phyloP scores from a whole-genome alignment of 2,329 filamentous ascomycete species.

The Fusarium neocosmosporiellum region DNA sequence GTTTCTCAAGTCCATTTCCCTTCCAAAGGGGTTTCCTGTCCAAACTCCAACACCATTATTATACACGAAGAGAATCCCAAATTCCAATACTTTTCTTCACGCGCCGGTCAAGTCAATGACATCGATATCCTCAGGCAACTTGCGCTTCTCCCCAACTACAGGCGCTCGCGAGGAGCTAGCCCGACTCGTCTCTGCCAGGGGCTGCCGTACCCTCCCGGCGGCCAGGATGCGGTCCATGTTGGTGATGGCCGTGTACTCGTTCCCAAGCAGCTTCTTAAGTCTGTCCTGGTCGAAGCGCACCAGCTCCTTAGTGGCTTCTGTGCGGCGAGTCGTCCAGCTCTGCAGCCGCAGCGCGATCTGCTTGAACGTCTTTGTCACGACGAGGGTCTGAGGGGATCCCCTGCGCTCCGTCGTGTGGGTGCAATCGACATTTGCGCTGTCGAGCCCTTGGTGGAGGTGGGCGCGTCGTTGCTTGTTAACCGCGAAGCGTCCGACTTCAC shows the following conservation, averaged over 20 bases:
- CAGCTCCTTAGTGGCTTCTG: neutral
- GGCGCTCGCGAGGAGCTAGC: neutral
- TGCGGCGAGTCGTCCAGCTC: neutral
- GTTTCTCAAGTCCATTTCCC: neutral
- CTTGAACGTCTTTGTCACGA: slow-evolving; percentile 41
- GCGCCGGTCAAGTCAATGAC: slow-evolving; percentile 23
- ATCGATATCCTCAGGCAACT: neutral
- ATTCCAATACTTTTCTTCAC: neutral
- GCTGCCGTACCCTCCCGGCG: neutral
- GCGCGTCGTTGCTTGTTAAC: slow-evolving; percentile 26
- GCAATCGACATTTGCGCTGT: slow-evolving; percentile 28
- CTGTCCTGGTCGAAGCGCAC: neutral
- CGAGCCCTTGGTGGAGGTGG: slow-evolving; percentile 38
- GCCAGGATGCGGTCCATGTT: neutral
- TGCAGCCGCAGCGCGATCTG: neutral
- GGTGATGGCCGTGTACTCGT: slow-evolving; percentile 1
- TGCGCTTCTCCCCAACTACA: slow-evolving; percentile 12
- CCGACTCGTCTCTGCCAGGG: neutral
- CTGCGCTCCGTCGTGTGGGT: slow-evolving; percentile 27
- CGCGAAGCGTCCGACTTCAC: slow-evolving; percentile 14
- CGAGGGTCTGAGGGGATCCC: slow-evolving; percentile 22
- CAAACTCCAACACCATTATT: neutral
- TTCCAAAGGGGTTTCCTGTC: neutral
- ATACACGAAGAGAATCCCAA: neutral
- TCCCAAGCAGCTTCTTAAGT: slow-evolving; percentile 14